Conservation (phyloP, 805 yeast species). For the Yamadazyma sp. region DNA sequence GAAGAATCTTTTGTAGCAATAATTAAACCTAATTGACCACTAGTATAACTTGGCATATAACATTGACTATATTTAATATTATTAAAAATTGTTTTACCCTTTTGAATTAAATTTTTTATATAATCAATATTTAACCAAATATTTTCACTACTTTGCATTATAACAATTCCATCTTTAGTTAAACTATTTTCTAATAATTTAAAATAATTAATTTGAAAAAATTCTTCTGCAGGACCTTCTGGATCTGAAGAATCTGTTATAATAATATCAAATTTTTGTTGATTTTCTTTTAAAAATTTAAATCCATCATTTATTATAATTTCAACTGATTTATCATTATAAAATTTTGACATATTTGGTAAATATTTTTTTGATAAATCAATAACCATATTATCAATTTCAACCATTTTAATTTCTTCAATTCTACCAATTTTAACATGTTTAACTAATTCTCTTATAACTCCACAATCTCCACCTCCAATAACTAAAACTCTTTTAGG, state of each 20-base stretch:
- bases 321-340: constrained; percentile 61
- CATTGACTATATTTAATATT: constrained; percentile 69
- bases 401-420: constrained; percentile 73
- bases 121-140: constrained; percentile 68
- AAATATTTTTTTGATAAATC: constrained; percentile 66
- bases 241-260: constrained; percentile 94
- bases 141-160: constrained; percentile 76
- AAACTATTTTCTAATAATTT: constrained; percentile 62
- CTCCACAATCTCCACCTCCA: constrained; percentile 98
- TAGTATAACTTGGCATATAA: constrained; percentile 83
- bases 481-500: constrained; percentile 81
- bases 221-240: constrained; percentile 91
- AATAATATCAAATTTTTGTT: constrained; percentile 67
- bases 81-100: constrained; percentile 55
- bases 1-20: constrained; percentile 59
- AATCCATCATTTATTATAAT: constrained; percentile 82
- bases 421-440: constrained; percentile 51
- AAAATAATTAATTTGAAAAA: constrained; percentile 78
- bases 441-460: constrained; percentile 81
- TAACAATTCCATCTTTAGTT: constrained; percentile 61
- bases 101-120: constrained; percentile 43
- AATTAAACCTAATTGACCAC: constrained; percentile 82
- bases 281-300: constrained; percentile 51
- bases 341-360: constrained; percentile 70
- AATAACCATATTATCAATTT: constrained; percentile 83